Conservation (phyloP, 2,329 filamentous ascomycete genomes). For the Mycosphaerella sp. region DNA sequence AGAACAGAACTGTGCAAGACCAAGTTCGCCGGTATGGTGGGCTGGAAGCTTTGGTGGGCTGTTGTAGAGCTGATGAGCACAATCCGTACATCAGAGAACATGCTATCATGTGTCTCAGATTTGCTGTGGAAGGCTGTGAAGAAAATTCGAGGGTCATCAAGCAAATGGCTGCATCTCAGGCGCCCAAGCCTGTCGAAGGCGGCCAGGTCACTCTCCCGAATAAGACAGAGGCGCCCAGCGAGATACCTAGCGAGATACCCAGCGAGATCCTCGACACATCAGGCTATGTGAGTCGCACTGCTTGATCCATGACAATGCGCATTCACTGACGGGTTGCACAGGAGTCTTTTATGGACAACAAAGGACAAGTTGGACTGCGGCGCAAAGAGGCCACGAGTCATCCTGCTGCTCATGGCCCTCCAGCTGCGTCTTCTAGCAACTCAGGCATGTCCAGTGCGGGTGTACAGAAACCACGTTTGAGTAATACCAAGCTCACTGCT, state of each 20-base stretch:
- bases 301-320: too few relatives aligned
- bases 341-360: slow-evolving; percentile 46
- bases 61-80: slow-evolving; percentile 84
- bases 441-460: slow-evolving; percentile 7
- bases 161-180: slow-evolving; percentile 43
- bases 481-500: slow-evolving; percentile 30
- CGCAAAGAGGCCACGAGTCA: slow-evolving; percentile 32
- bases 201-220: slow-evolving; percentile 14
- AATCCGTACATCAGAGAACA: slow-evolving; percentile 93
- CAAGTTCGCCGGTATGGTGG: slow-evolving; percentile 82
- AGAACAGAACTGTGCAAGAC: slow-evolving; percentile 74
- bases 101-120: slow-evolving; percentile 82
- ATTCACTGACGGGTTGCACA: slow-evolving; percentile 24
- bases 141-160: slow-evolving; percentile 66
- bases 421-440: slow-evolving; percentile 8
- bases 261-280: slow-evolving; percentile 34
- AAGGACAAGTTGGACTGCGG: slow-evolving; percentile 44
- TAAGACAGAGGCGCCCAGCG: slow-evolving; percentile 36
- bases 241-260: slow-evolving; percentile 45
- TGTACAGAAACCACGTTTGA: slow-evolving; percentile 19
- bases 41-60: slow-evolving; percentile 79
- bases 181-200: slow-evolving; percentile 13
- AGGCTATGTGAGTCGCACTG: neutral
- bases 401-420: slow-evolving; percentile 18
- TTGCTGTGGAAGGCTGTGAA: slow-evolving; percentile 58